Conservation (phyloP, 1,284 basidiomycete species). For the Sporisorium sorghi region DNA sequence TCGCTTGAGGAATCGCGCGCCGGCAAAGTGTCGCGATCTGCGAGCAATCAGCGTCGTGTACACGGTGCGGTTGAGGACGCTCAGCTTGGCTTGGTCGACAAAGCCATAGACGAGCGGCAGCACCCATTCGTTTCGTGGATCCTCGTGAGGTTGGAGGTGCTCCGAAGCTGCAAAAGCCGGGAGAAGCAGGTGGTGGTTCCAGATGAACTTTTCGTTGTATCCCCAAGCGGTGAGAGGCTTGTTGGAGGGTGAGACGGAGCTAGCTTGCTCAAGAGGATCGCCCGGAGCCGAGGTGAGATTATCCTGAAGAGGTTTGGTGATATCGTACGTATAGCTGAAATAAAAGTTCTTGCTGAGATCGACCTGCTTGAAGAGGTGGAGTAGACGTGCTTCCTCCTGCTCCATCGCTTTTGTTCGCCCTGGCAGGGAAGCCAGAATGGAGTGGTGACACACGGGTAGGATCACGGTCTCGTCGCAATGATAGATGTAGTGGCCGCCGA, state of each 20-base stretch:
- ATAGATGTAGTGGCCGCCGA: slow-evolving; percentile 97
- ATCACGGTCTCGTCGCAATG: slow-evolving; percentile 94
- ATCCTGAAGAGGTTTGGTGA: slow-evolving; percentile 92
- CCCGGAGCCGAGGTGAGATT: slow-evolving; percentile 77
- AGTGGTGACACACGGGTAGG: slow-evolving; percentile 72
- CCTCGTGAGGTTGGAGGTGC: slow-evolving; percentile 29
- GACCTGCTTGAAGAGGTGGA: slow-evolving; percentile 95
- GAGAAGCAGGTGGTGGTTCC: slow-evolving; percentile 93
- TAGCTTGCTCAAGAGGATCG: slow-evolving; percentile 67
- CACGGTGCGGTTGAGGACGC: slow-evolving; percentile 87
- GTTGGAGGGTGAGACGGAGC: slow-evolving; percentile 30
- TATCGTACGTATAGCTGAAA: slow-evolving; percentile 96
- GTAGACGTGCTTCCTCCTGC: slow-evolving; percentile 72
- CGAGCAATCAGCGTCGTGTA: slow-evolving; percentile 95
- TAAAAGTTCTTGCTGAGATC: slow-evolving; percentile 99
- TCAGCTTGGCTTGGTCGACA: slow-evolving; percentile 97
- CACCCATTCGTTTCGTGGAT: slow-evolving; percentile 78
- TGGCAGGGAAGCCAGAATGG: slow-evolving; percentile 49
- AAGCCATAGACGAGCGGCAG: slow-evolving; percentile 93
- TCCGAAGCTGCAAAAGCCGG: slow-evolving; percentile 71
- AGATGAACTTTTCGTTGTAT: slow-evolving; percentile 91
- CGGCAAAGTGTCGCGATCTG: slow-evolving; percentile 93
- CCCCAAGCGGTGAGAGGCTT: slow-evolving; percentile 69
- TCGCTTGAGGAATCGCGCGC: slow-evolving; percentile 92
- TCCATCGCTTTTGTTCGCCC: slow-evolving; percentile 62